Evolutionary conservation across 306 rosid genomes (phyloP), one percentile per base, ranked within the genome.

Genomic region (Rosa lucieae): DNA sequence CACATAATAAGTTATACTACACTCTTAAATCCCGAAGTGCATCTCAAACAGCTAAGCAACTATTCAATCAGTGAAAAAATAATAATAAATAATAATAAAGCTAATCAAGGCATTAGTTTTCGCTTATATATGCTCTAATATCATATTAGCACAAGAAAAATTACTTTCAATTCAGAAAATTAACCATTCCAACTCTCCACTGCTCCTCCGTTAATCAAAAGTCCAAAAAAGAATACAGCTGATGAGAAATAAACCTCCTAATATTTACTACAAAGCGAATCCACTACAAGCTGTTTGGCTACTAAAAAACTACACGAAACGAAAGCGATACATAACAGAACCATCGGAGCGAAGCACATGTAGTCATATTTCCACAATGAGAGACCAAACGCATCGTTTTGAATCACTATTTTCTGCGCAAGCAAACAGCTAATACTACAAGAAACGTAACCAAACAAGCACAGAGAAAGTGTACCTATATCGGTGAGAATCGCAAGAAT

Each of bases 401-500:
- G 10, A 29, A 65, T 40, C 72, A n/a, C 20, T 35, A 14, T 7
- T 9, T 0, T 0, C 15, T 20, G 32, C 26, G 37, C 37, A 32
- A 32, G 37, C 37, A 32, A 32, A 32, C 37, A 32, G 15, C 65
- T 0, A 49, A 29, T 6, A 9, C 2, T 0, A 3, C 3, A 49
- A 3, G 9, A 18, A 46, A 40, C 11, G 4, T 10, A 26, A 78
- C 1, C 23, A 13, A 56, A 20, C 58, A 13, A 70, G 39, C 13
- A 65, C 10, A 29, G 62, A 0, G 59, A 18, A 20, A 35, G 55
- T 1, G 20, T 46, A 92, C 97, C 91, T 81, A 79, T 40, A 39
- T 43, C 70, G 0, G 37, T 0, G 5, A 11, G 65, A 63, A 51
- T 79, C 59, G n/a, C 80, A 78, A 81, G 81, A 49, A 78, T 39